phyloP scores from a whole-genome alignment of 2,329 filamentous ascomycete genomes.

The Grosmannia huntii region DNA sequence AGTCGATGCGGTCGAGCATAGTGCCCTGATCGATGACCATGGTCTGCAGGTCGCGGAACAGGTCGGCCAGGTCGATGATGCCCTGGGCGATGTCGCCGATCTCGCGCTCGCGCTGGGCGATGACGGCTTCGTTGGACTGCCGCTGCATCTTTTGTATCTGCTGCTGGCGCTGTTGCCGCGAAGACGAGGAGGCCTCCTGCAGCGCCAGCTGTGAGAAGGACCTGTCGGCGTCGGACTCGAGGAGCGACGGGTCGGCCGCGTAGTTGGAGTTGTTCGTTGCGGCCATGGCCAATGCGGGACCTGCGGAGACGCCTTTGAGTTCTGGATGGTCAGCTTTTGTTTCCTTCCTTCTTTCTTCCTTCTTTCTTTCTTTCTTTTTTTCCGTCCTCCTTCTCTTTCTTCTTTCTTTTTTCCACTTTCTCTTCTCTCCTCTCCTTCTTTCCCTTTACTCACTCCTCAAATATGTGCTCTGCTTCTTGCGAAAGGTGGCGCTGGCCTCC shows the following conservation, averaged over 20 bases:
- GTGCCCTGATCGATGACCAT: conserved; percentile 94
- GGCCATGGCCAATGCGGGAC: conserved; percentile 12
- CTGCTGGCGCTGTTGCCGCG: conserved; percentile 46
- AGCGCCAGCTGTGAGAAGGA: conserved; percentile 84
- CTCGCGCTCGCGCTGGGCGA: conserved; percentile 85
- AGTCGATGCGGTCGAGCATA: conserved; percentile 89
- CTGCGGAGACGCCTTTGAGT: conserved; percentile 53
- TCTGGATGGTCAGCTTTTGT: conserved; percentile 35
- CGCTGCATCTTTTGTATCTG: conserved; percentile 32
- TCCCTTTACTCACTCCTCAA: conserved; percentile 59
- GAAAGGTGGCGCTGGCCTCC: conserved; percentile 80
- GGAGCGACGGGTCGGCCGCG: conserved; percentile 65
- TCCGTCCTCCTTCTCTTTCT: background rate
- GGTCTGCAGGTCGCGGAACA: conserved; percentile 88
- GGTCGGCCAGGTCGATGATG: conserved; percentile 91
- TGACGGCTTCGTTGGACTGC: conserved; percentile 68
- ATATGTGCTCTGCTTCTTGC: conserved; percentile 96
- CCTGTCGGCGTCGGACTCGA: conserved; percentile 88
- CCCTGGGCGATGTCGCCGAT: conserved; percentile 97
- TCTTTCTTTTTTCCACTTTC: too few relatives aligned
- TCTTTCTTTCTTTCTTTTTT: background rate
- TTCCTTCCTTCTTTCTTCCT: background rate
- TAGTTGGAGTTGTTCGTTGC: conserved; percentile 18
- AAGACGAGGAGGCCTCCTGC: conserved; percentile 59
- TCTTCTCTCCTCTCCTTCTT: too few relatives aligned